These are phyloP conservation scores for Phytophthora meadii DNA, from an alignment of 352 stramenopile genomes.

Conservation along the genomic window DNA sequence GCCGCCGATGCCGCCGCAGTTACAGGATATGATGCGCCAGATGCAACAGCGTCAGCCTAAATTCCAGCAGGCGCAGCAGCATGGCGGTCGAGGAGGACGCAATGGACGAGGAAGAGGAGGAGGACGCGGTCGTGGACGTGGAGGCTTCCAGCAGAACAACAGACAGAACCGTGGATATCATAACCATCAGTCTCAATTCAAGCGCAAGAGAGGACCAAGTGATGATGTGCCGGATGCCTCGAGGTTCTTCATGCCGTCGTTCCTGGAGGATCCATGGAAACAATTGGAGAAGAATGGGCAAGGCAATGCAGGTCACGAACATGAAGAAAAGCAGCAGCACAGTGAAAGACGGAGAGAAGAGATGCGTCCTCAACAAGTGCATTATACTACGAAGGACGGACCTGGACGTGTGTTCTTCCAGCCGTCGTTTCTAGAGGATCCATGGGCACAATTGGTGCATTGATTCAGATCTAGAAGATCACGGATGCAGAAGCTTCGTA, in stretches of 20 bases:
- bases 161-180: slow-evolving; percentile 24
- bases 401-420: slow-evolving; percentile 71
- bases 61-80: slow-evolving; percentile 37
- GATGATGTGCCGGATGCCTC: slow-evolving; percentile 50
- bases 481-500: slow-evolving; percentile 35
- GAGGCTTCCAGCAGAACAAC: slow-evolving; percentile 33
- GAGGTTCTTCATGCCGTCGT: slow-evolving; percentile 74
- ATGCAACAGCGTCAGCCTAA: slow-evolving; percentile 55
- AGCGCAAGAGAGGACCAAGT: slow-evolving; percentile 55
- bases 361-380: slow-evolving; percentile 25
- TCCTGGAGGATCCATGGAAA: slow-evolving; percentile 72
- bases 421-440: slow-evolving; percentile 73
- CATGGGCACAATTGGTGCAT: slow-evolving; percentile 43
- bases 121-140: slow-evolving; percentile 18
- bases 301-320: background rate
- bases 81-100: slow-evolving; percentile 18
- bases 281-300: slow-evolving; percentile 1
- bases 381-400: slow-evolving; percentile 14
- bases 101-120: slow-evolving; percentile 22
- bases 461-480: slow-evolving; percentile 20
- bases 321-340: slow-evolving; percentile 5
- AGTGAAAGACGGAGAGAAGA: slow-evolving; percentile 23
- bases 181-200: slow-evolving; percentile 31
- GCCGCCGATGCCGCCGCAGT: slow-evolving; percentile 48
- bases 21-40: slow-evolving; percentile 65